Conservation (phyloP, 352 stramenopile genomes). For the Pilasporangium apinafurcum region DNA sequence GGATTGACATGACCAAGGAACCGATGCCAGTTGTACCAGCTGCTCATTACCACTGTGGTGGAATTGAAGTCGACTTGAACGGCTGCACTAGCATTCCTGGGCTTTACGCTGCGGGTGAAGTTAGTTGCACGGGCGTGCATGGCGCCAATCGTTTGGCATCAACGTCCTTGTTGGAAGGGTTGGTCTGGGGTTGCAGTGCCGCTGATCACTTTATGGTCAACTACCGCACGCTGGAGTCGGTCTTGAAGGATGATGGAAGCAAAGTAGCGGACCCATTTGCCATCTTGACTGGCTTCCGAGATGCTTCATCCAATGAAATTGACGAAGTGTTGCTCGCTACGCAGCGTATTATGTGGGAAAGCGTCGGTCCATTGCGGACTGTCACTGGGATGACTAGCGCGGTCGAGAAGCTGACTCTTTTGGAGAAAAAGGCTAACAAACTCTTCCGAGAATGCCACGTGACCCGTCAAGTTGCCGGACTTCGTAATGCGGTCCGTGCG, state of each 20-base stretch:
- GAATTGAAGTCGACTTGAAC: constrained; percentile 86
- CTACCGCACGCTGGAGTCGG: constrained; percentile 8
- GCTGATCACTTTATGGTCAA: constrained; percentile 65
- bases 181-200: constrained; percentile 90
- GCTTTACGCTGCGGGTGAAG: constrained; percentile 91
- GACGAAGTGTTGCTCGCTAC: constrained; percentile 55
- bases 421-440: constrained; percentile 71
- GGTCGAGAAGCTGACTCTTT: constrained; percentile 70
- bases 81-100: constrained; percentile 74
- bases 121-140: constrained; percentile 92
- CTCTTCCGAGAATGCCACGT: constrained; percentile 66
- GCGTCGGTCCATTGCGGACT: constrained; percentile 89
- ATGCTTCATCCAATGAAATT: constrained; percentile 40
- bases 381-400: constrained; percentile 63
- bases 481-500: constrained; percentile 87
- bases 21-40: constrained; percentile 89
- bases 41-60: constrained; percentile 93
- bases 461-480: constrained; percentile 65
- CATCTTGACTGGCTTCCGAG: constrained; percentile 25
- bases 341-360: constrained; percentile 91
- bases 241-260: constrained; percentile 1
- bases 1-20: constrained; percentile 90
- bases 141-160: constrained; percentile 92
- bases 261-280: constrained; percentile 30
- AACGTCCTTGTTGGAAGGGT: constrained; percentile 91